Evolutionary conservation across 2,329 filamentous ascomycete genomes (phyloP), one percentile per base, ranked within the genome.

Genomic region (Trichoderma asperellum): DNA sequence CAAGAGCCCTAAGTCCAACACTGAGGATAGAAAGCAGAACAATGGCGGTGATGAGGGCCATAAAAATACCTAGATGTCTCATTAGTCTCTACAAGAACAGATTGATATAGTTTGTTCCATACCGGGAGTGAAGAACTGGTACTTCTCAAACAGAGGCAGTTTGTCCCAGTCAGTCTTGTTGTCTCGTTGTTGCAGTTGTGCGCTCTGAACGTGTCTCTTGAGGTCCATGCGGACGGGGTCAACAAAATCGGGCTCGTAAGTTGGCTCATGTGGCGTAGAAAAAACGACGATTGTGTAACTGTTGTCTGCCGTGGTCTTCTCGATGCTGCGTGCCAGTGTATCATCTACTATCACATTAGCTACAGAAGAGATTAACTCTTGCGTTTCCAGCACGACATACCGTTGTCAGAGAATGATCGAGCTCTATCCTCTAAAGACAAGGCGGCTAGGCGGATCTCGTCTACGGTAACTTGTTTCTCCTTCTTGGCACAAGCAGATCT

Each of bases 41-140:
- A 21, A 96, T 79, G 3, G 87, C 82, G 27, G 89, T 89, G 47
- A 94, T 77, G 24, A 97, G 82, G 34, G 88, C 91, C 91, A 97
- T 97, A 81, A 97, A 98, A 72, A 98, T 88, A 68, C 92, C 94
- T 96, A 62, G 4, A 60, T 10, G 4, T 53, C 0, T 21, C n/a
- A 59, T 74, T 65, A 75, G 70, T 29, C 37, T 69, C 53, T 16
- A 5, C 34, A 5, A 21, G n/a, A 29, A 18, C n/a, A 14, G 4
- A 8, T 5, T 2, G 14, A 70, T 47, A 21, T 32, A 58, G 58
- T 1, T 49, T 18, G 57, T 0, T 24, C 21, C 73, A 70, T 82
- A 95, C 93, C 93, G 76, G 94, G 93, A 12, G 91, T 95, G 74
- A 99, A 91, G 83, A 94, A 98, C 78, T 97, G 92, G 80, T 99